A percentile compares a stretch with the other conserved stretches of the same genome.
Conservation (phyloP, 164 flowering plant genomes). For the Chloranthus sessilifolius region DNA sequence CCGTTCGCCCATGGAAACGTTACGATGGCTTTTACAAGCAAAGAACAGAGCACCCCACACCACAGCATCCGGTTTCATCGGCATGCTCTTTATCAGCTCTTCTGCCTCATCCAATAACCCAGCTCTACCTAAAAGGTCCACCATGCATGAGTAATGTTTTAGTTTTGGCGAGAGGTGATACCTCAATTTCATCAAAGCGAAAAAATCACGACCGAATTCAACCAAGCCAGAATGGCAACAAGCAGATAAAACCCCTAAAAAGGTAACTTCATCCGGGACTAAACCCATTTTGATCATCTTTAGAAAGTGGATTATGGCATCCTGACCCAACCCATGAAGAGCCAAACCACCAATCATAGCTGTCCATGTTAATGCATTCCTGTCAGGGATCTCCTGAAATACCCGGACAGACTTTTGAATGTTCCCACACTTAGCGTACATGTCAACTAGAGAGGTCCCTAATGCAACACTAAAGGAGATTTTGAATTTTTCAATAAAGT, state of each 20-base stretch:
- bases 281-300: conserved; percentile 49
- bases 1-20: conserved; percentile 49
- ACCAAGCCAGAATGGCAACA: conserved; percentile 81
- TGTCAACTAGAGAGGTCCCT: conserved; percentile 68
- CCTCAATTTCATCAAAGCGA: conserved; percentile 43
- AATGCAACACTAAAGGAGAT: conserved; percentile 39
- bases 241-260: conserved; percentile 59
- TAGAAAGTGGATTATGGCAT: conserved; percentile 44
- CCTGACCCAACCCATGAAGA: conserved; percentile 45
- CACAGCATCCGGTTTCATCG: conserved; percentile 51
- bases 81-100: conserved; percentile 46
- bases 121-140: conserved; percentile 73
- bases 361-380: conserved; percentile 62
- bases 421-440: conserved; percentile 80
- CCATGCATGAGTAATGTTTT: conserved; percentile 64
- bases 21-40: conserved; percentile 53
- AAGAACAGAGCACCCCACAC: conserved; percentile 68
- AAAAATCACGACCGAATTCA: conserved; percentile 45
- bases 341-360: conserved; percentile 68
- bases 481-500: conserved; percentile 39
- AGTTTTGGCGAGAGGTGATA: conserved; percentile 39
- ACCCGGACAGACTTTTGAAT: conserved; percentile 46
- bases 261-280: conserved; percentile 64
- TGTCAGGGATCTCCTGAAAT: conserved; percentile 41
- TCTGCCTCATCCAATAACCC: conserved; percentile 65